These are phyloP conservation scores for Zymoseptoria tritici DNA, from an alignment of 2,329 filamentous ascomycete species.

Conservation along the genomic window DNA sequence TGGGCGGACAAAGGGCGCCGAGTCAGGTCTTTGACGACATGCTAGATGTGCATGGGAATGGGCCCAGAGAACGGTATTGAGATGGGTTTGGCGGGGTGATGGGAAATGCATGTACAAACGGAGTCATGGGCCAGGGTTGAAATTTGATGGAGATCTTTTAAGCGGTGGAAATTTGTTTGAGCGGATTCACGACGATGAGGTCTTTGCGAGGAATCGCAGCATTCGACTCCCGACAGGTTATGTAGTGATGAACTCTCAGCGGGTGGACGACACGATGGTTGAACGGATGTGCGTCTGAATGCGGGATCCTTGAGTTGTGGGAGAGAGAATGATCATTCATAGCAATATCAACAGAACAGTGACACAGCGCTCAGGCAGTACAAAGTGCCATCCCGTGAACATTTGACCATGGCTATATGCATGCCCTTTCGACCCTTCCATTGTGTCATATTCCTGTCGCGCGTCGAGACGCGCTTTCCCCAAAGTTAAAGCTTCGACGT, in stretches of 20 bases:
- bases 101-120: background rate
- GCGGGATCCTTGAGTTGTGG: background rate
- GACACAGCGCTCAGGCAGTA: background rate
- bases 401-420: too few relatives aligned
- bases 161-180: background rate
- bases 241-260: background rate
- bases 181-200: background rate
- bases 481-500: background rate
- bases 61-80: slow-evolving; percentile 15
- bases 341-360: background rate
- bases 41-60: slow-evolving; percentile 61
- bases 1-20: slow-evolving; percentile 65
- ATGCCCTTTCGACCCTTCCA: background rate
- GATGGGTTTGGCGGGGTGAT: background rate
- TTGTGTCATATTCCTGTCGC: background rate
- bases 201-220: background rate
- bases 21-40: slow-evolving; percentile 87
- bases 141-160: background rate
- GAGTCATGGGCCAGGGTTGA: background rate
- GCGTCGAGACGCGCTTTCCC: background rate
- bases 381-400: background rate
- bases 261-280: background rate
- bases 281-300: background rate
- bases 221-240: background rate
- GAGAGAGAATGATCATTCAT: background rate